Conservation (phyloP, 2,329 filamentous ascomycete species). For the Epichloe coenophiala region DNA sequence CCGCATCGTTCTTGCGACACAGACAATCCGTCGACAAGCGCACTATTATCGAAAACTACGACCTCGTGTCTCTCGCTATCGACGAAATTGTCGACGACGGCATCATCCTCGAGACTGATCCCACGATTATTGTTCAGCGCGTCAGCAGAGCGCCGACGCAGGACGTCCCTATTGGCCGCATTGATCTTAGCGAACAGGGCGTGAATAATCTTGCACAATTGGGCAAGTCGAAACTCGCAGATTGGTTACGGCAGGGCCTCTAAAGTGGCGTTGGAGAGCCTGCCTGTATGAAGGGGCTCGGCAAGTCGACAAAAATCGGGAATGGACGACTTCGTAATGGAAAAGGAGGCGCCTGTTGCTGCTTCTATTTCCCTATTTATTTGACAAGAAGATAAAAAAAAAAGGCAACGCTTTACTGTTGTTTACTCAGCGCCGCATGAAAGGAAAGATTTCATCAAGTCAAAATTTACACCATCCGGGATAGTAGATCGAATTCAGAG, state of each 20-base stretch:
- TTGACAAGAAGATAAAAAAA: not conserved
- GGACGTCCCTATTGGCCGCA: slow-evolving; percentile 83
- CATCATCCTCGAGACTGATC: slow-evolving; percentile 94
- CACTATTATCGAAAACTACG: slow-evolving; percentile 97
- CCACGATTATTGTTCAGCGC: slow-evolving; percentile 80
- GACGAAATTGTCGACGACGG: slow-evolving; percentile 94
- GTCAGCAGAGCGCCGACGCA: slow-evolving; percentile 86
- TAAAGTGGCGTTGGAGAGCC: slow-evolving; percentile 22
- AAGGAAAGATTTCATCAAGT: slow-evolving; percentile 8
- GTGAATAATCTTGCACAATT: slow-evolving; percentile 89
- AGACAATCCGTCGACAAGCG: slow-evolving; percentile 96
- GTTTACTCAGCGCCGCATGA: slow-evolving; percentile 14
- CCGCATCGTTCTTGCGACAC: slow-evolving; percentile 4
- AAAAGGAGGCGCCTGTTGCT: not conserved
- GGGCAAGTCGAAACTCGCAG: slow-evolving; percentile 80
- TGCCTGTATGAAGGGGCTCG: not conserved
- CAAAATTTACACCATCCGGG: not conserved
- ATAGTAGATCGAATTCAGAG: not conserved
- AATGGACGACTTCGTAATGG: not conserved
- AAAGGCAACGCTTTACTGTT: not conserved
- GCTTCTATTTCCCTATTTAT: not conserved
- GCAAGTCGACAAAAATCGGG: not conserved
- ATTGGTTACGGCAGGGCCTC: slow-evolving; percentile 77
- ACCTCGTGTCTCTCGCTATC: slow-evolving; percentile 82
- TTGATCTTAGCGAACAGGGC: slow-evolving; percentile 91